Base-by-base conservation (phyloP, 2,329 filamentous ascomycete genomes). In the Colletotrichum coccodes region DNA sequence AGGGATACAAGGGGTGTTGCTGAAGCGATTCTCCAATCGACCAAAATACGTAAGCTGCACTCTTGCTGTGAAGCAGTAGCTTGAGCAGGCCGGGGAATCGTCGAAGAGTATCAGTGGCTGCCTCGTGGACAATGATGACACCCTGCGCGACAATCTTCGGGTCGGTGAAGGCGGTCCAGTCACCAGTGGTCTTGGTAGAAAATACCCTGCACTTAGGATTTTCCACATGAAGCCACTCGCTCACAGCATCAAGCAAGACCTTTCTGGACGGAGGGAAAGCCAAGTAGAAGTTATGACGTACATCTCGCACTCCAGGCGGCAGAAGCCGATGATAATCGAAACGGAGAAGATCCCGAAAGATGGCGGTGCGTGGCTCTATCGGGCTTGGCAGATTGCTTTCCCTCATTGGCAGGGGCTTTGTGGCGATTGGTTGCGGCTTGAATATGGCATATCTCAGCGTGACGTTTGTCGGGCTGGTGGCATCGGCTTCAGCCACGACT, bases 61-160 rank as follows among this genome's bases (percentile, higher is more conserved):
- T 74, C 1, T 74, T 66, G 7, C 60, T 64, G 26, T 74, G 73
- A 9, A 72, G 57, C 2, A 87, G 77, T 3, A 82, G 68, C 3
- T 71, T 67, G 21, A 71, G 44, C 11, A 87, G 70, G 0, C 72
- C 68, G 1, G 84, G 82, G 54, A 87, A 80, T 3, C 76, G 75
- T 8, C 82, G 77, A 6, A 85, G 68, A 6, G 75, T 74, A 73
- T 76, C 78, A 11, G 80, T 70, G 5, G 77, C 77, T 14, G 80
- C 76, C 73, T 86, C 83, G 66, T 87, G 84, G 3, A 87, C 74
- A 40, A 88, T 82, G 12, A 87, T 74, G 56, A 73, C 70, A 23
- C 79, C 76, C 47, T 72, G 58, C 0, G 72, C 64, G 14, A 65
- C 66, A 3, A 72, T 68, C 21, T 75, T 75, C 6, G 66, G 47